Conservation (phyloP, 2,329 filamentous ascomycete genomes). For the Dothistroma septosporum region DNA sequence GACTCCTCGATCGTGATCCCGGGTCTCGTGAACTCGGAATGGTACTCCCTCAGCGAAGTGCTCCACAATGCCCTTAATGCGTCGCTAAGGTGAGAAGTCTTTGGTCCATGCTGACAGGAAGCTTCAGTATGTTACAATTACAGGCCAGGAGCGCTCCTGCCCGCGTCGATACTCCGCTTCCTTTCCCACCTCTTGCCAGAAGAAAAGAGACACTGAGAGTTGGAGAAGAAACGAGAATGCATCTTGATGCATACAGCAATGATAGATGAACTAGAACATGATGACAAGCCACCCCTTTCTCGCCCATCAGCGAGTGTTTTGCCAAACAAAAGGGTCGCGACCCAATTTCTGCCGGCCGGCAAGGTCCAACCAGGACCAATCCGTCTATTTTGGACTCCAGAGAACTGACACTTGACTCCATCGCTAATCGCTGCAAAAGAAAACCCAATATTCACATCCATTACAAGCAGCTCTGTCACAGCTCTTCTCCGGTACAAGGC, state of each 20-base stretch:
- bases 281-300: neutral
- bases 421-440: slow-evolving; percentile 6
- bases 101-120: neutral
- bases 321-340: neutral
- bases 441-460: neutral
- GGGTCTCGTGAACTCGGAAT: neutral
- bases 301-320: neutral
- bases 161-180: neutral
- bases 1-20: neutral
- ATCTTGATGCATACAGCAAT: neutral
- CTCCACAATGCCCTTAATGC: neutral
- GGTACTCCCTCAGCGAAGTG: neutral
- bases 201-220: neutral
- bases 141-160: neutral
- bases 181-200: neutral
- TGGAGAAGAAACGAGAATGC: neutral
- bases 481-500: neutral
- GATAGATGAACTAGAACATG: neutral
- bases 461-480: neutral
- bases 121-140: neutral
- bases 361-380: neutral
- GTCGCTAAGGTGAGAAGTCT: neutral
- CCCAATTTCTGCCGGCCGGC: neutral
- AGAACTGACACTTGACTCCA: neutral
- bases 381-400: neutral